Evolutionary conservation across 192 early-diverging fungal species (phyloP).

Genomic region (Podila epicladia): DNA sequence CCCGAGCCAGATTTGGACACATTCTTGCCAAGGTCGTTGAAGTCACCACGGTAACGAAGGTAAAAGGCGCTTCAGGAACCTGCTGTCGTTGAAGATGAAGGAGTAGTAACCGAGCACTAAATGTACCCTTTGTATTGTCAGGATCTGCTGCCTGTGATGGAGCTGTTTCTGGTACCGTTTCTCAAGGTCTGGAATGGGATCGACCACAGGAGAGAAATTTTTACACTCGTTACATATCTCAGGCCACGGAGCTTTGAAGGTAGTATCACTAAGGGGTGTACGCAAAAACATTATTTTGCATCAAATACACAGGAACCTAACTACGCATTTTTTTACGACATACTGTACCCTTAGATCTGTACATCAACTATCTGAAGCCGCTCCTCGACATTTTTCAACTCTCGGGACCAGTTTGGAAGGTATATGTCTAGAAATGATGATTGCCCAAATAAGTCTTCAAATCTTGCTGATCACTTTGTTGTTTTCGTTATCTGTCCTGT

Average conservation of each 20-base stretch:
- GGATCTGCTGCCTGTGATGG: slow-evolving; percentile 59
- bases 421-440: slow-evolving; percentile 5
- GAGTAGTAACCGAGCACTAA: background rate
- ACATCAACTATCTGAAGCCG: slow-evolving; percentile 48
- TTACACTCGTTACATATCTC: slow-evolving; percentile 56
- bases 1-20: slow-evolving; percentile 22
- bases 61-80: slow-evolving; percentile 4
- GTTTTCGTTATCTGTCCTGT: background rate
- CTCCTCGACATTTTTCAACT: slow-evolving; percentile 47
- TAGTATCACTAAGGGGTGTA: slow-evolving; percentile 6
- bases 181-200: slow-evolving; percentile 58
- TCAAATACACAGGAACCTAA: background rate
- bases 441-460: background rate
- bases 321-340: no score
- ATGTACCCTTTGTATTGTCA: slow-evolving; percentile 3
- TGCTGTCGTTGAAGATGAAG: background rate
- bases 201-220: slow-evolving; percentile 55
- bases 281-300: background rate
- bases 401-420: slow-evolving; percentile 60
- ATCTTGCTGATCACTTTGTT: no score
- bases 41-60: slow-evolving; percentile 59
- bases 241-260: slow-evolving; percentile 57
- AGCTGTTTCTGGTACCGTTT: slow-evolving; percentile 56
- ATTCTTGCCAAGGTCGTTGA: slow-evolving; percentile 49
- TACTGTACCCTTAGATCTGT: slow-evolving; percentile 45